Base-by-base conservation (phyloP, 257 asterid genomes). In the Eustoma russellianum region DNA sequence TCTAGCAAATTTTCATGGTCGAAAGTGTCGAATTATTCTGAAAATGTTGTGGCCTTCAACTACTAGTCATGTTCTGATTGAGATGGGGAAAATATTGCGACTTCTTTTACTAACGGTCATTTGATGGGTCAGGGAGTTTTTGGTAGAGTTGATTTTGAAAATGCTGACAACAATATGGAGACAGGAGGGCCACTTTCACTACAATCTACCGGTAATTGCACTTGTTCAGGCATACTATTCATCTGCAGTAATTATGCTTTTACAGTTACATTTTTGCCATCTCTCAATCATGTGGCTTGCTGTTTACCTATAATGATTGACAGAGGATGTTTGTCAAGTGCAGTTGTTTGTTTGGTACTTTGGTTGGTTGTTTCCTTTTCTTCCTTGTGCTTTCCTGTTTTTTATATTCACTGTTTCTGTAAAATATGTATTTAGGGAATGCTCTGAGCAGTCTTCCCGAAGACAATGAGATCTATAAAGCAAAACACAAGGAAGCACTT, bases 401-500 rank as follows among this genome's bases (percentile, higher is more conserved):
- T 38, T 18, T 17, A 56, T 43, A 15, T 53, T 11, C 34, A 12
- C 7, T 40, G 35, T 13, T 5, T 41, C 57, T 16, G n/a, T 18
- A 38, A 38, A 24, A 33, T 46, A 14, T 17, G 28, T 57, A 50
- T 48, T 43, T 10, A 83, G 85, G 92, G 81, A 75, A 66, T 55
- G 71, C 73, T 65, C 52, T 68, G 65, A 75, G 76, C 85, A 77
- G 66, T 61, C 44, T 78, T 13, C 85, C 90, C 18, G 79, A 83
- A 71, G 94, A 81, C 62, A 69, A 77, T 52, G 93, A 81, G 56
- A 70, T 83, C 8, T 79, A 83, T 65, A 83, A 78, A 76, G 81
- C 84, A n/a, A 89, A 86, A 66, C 83, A 76, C 8, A 77, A 68
- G 58, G 97, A 89, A 73, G 97, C 97, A 43, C 64, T 67, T 47